phyloP scores from a whole-genome alignment of 1,139 yeast genomes.

The Suhomyces yuchorum region DNA sequence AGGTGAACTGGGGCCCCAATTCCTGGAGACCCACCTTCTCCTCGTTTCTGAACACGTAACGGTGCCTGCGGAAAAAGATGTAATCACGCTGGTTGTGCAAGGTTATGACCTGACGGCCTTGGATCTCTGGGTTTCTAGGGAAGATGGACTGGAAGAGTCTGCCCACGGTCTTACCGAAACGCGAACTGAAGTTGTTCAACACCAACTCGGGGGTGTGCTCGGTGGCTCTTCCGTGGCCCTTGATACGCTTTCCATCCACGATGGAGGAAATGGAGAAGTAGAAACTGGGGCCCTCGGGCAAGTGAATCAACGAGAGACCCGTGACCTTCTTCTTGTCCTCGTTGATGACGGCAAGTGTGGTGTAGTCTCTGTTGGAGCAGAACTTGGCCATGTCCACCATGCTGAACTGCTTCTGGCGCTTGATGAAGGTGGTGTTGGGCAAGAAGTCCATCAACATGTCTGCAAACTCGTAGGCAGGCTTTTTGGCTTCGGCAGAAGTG shows the following conservation, averaged over 20 bases:
- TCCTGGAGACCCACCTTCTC: conserved; percentile 94
- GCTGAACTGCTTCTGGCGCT: conserved; percentile 79
- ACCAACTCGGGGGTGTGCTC: conserved; percentile 90
- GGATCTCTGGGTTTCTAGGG: conserved; percentile 90
- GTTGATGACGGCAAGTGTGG: conserved; percentile 84
- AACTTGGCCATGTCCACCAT: conserved; percentile 85
- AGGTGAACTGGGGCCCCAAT: conserved; percentile 93
- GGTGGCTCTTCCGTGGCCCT: conserved; percentile 90
- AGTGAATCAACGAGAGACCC: conserved; percentile 88
- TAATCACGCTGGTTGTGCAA: conserved; percentile 95
- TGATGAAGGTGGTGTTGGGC: conserved; percentile 84
- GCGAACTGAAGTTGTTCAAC: conserved; percentile 85
- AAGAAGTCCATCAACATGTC: conserved; percentile 80
- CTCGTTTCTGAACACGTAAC: conserved; percentile 86
- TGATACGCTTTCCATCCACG: conserved; percentile 69
- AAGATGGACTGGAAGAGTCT: conserved; percentile 86
- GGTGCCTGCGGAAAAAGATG: conserved; percentile 91
- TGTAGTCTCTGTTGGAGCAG: conserved; percentile 79
- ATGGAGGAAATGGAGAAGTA: conserved; percentile 86
- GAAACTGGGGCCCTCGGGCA: conserved; percentile 94
- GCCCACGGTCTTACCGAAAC: conserved; percentile 92
- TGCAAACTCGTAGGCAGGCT: conserved; percentile 87
- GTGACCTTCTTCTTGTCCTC: conserved; percentile 92
- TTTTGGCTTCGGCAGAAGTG: conserved; percentile 83
- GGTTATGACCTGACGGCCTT: conserved; percentile 94